Conservation (phyloP, 495 filamentous ascomycete species). For the Copromyces sp. region DNA sequence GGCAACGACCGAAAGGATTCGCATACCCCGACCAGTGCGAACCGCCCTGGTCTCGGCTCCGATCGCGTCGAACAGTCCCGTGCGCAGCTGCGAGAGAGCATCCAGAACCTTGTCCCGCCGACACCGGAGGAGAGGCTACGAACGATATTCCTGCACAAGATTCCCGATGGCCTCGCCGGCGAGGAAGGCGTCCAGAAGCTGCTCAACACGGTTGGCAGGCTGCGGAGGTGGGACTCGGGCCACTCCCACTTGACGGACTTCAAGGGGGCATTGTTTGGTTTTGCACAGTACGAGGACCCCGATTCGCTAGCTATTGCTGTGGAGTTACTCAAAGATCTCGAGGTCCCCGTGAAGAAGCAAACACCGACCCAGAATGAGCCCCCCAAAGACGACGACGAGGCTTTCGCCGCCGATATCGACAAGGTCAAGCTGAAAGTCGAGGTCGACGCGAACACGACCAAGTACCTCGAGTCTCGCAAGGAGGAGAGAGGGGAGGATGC, state of each 20-base stretch:
- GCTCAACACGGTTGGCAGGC: slow-evolving; percentile 61
- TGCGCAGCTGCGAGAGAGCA: slow-evolving; percentile 58
- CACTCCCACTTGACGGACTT: slow-evolving; percentile 60
- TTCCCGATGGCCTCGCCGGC: slow-evolving; percentile 64
- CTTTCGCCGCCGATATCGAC: slow-evolving; percentile 51
- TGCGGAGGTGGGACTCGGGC: slow-evolving; percentile 67
- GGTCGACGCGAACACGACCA: slow-evolving; percentile 70
- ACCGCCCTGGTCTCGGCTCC: slow-evolving; percentile 58
- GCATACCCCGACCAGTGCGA: slow-evolving; percentile 32
- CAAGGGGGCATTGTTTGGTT: slow-evolving; percentile 83
- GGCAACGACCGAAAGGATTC: slow-evolving; percentile 36
- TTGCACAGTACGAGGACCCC: slow-evolving; percentile 92
- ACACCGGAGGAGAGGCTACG: slow-evolving; percentile 82
- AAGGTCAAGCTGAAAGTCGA: slow-evolving; percentile 63
- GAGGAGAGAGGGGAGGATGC: slow-evolving; percentile 54
- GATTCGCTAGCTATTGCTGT: slow-evolving; percentile 80
- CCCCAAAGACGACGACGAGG: slow-evolving; percentile 34
- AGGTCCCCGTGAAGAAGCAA: slow-evolving; percentile 75
- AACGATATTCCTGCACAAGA: slow-evolving; percentile 82
- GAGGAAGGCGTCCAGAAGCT: slow-evolving; percentile 81
- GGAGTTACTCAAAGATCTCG: slow-evolving; percentile 74
- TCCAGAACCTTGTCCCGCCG: slow-evolving; percentile 72
- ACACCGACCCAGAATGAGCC: slow-evolving; percentile 35
- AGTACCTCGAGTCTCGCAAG: slow-evolving; percentile 73
- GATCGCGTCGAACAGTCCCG: slow-evolving; percentile 57